Evolutionary conservation across 148 eudicot species (phyloP).

Genomic region (Camellia sinensis): DNA sequence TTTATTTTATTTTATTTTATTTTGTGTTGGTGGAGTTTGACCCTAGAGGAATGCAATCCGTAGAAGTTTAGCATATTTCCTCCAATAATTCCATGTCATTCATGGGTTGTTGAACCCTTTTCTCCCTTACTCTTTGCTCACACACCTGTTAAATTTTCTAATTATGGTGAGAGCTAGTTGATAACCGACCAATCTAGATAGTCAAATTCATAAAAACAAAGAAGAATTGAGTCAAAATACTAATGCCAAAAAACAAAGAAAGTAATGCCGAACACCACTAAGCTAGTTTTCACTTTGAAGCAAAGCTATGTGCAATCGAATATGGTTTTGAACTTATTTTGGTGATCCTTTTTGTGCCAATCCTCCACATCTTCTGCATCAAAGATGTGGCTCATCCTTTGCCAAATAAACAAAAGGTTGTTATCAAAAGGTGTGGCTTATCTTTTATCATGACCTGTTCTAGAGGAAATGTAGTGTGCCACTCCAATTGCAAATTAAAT

Average conservation of each 20-base stretch:
- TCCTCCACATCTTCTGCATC: constrained; percentile 21
- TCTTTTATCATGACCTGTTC: constrained; percentile 10
- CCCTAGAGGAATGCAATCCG: not conserved
- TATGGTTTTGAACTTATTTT: not conserved
- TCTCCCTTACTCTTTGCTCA: not conserved
- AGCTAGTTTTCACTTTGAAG: constrained; percentile 12
- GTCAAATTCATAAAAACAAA: constrained; percentile 14
- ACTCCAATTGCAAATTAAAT: constrained; percentile 11
- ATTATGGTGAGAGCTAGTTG: constrained; percentile 1
- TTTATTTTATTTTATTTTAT: not conserved
- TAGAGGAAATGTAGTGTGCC: not conserved
- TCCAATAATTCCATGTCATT: constrained; percentile 7
- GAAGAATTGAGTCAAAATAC: constrained; percentile 3
- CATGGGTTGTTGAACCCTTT: constrained; percentile 11
- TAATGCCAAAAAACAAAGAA: not conserved
- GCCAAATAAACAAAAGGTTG: not conserved
- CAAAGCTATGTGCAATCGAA: constrained; percentile 3
- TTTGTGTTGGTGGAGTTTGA: constrained; percentile 12
- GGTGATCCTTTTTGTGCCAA: constrained; percentile 10
- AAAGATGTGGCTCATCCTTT: not conserved
- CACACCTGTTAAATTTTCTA: not conserved
- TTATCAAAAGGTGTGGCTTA: not conserved
- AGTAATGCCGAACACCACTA: constrained; percentile 10
- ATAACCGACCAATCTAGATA: constrained; percentile 13
- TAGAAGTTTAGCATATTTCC: not conserved